Evolutionary conservation across 495 filamentous ascomycete species (phyloP).

Genomic region (Physcia stellaris): DNA sequence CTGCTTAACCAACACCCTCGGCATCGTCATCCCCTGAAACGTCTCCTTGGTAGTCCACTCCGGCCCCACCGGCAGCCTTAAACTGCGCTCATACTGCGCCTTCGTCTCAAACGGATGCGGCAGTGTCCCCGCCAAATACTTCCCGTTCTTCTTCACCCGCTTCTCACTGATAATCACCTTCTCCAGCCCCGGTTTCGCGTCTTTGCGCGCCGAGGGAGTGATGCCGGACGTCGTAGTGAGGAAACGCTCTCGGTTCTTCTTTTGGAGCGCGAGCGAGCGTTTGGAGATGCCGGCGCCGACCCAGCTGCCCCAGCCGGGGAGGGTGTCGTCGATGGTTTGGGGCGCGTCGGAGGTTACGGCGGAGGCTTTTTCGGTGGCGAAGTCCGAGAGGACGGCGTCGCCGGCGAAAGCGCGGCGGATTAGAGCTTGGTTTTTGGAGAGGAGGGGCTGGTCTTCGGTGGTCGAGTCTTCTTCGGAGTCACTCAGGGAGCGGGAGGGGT

Average conservation of each 20-base stretch:
- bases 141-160: slow-evolving; percentile 78
- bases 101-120: slow-evolving; percentile 78
- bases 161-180: slow-evolving; percentile 91
- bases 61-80: slow-evolving; percentile 77
- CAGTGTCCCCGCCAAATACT: slow-evolving; percentile 68
- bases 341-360: slow-evolving; percentile 68
- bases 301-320: slow-evolving; percentile 92
- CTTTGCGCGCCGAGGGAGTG: slow-evolving; percentile 61
- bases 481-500: too few relatives aligned
- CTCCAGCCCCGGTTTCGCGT: slow-evolving; percentile 61
- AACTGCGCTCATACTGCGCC: slow-evolving; percentile 79
- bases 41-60: slow-evolving; percentile 93
- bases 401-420: slow-evolving; percentile 80
- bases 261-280: slow-evolving; percentile 46
- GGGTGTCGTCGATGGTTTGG: slow-evolving; percentile 66
- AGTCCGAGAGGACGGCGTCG: slow-evolving; percentile 73
- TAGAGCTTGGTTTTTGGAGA: slow-evolving; percentile 66
- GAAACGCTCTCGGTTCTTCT: slow-evolving; percentile 41
- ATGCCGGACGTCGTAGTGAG: slow-evolving; percentile 64
- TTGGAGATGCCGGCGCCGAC: slow-evolving; percentile 63
- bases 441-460: slow-evolving; percentile 32
- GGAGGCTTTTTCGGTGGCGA: slow-evolving; percentile 67
- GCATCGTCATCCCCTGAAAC: slow-evolving; percentile 82
- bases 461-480: slow-evolving; percentile 37
- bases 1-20: slow-evolving; percentile 81